Conservation (phyloP, 164 flowering plant species). For the Aristolochia contorta region DNA sequence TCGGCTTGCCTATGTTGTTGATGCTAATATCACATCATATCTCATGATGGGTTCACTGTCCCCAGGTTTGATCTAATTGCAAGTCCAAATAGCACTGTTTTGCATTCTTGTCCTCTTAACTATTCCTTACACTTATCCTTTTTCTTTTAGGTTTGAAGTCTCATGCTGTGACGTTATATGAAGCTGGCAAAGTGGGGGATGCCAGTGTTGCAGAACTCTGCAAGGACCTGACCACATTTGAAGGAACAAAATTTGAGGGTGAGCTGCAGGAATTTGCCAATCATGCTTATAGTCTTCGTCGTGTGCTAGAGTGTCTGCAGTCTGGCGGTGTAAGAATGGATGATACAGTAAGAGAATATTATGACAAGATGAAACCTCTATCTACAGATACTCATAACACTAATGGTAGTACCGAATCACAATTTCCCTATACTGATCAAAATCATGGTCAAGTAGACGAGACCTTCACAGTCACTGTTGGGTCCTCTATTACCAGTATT, state of each 20-base stretch:
- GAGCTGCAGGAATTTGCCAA: slow-evolving; percentile 97
- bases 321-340: slow-evolving; percentile 68
- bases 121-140: neutral
- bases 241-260: slow-evolving; percentile 96
- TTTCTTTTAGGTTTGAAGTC: slow-evolving; percentile 71
- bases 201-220: slow-evolving; percentile 92
- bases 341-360: slow-evolving; percentile 22
- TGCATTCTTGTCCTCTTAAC: neutral
- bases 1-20: slow-evolving; percentile 93
- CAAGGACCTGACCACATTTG: slow-evolving; percentile 74
- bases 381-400: slow-evolving; percentile 19
- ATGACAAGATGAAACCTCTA: slow-evolving; percentile 15
- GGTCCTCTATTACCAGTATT: no score
- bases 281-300: slow-evolving; percentile 90
- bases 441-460: no score
- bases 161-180: slow-evolving; percentile 95
- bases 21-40: slow-evolving; percentile 98
- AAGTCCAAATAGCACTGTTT: neutral
- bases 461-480: no score
- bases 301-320: slow-evolving; percentile 70
- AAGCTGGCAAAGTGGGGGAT: slow-evolving; percentile 93
- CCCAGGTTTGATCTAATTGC: slow-evolving; percentile 53
- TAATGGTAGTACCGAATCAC: neutral
- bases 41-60: slow-evolving; percentile 99
- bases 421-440: neutral